Conservation (phyloP, 2,329 filamentous ascomycete genomes). For the Orbilia blumenaviensis region DNA sequence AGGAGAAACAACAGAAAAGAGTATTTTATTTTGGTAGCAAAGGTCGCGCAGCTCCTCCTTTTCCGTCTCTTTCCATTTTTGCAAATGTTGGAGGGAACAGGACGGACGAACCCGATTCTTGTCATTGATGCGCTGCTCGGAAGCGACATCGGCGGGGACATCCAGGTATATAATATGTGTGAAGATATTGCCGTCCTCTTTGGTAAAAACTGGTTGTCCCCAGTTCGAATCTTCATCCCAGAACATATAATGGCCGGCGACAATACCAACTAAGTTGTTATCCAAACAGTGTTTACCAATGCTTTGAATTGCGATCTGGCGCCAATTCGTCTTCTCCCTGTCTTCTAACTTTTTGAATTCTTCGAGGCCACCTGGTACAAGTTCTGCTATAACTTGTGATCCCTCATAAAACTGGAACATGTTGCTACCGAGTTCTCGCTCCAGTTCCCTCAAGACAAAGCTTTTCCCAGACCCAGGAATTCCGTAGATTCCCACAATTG, state of each 20-base stretch:
- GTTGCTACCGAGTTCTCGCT: conserved; percentile 59
- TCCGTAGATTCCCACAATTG: conserved; percentile 68
- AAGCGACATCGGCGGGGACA: conserved; percentile 60
- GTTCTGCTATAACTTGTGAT: conserved; percentile 63
- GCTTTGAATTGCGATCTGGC: conserved; percentile 63
- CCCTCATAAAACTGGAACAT: conserved; percentile 67
- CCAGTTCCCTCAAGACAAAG: conserved; percentile 62
- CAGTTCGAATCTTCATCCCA: conserved; percentile 62
- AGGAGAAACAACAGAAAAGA: conserved; percentile 62
- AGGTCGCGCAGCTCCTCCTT: conserved; percentile 61
- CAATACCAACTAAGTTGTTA: conserved; percentile 62
- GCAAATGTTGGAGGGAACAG: conserved; percentile 61
- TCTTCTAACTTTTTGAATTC: conserved; percentile 63
- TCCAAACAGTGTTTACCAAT: conserved; percentile 62
- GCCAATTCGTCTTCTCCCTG: conserved; percentile 61
- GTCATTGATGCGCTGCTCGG: conserved; percentile 62
- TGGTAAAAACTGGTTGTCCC: conserved; percentile 58
- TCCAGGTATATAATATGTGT: conserved; percentile 71
- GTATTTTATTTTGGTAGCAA: conserved; percentile 64
- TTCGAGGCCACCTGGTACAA: conserved; percentile 64
- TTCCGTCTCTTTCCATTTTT: conserved; percentile 65
- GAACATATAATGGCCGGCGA: conserved; percentile 69
- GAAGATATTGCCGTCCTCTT: conserved; percentile 64
- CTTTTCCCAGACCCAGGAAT: conserved; percentile 68
- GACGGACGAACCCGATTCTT: conserved; percentile 59